phyloP scores from a whole-genome alignment of 2,329 filamentous ascomycete genomes.

The Microcera coccophila region DNA sequence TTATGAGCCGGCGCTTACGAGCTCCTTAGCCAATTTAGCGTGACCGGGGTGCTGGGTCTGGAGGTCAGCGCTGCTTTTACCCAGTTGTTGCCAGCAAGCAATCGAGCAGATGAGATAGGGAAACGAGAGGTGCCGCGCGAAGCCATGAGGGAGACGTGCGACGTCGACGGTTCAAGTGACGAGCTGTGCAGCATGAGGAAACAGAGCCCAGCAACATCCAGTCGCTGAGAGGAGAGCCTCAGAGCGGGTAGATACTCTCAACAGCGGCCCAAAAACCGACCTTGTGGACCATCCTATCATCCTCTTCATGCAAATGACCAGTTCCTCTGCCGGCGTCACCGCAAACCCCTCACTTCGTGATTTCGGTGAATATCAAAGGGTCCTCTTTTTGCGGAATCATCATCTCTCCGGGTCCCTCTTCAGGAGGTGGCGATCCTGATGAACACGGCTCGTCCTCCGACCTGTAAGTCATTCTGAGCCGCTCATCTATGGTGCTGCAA shows the following conservation, averaged over 20 bases:
- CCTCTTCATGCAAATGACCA: background rate
- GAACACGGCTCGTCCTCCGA: background rate
- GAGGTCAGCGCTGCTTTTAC: conserved; percentile 22
- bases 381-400: no score
- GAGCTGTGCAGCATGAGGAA: background rate
- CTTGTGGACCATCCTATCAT: conserved; percentile 14
- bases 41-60: conserved; percentile 28
- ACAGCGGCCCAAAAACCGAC: conserved; percentile 21
- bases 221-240: background rate
- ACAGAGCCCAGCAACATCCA: background rate
- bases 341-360: background rate
- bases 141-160: background rate
- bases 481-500: conserved; percentile 8
- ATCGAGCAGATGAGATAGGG: background rate
- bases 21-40: conserved; percentile 4
- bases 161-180: background rate
- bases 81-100: background rate
- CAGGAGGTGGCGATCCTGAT: background rate
- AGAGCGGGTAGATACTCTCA: background rate
- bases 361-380: no score
- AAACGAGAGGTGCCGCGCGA: background rate
- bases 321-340: background rate
- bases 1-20: conserved; percentile 34
- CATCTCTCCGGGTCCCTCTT: no score
- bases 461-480: conserved; percentile 13